Base-by-base conservation (phyloP, 495 filamentous ascomycete species). In the Aspergillus kassunensis region DNA sequence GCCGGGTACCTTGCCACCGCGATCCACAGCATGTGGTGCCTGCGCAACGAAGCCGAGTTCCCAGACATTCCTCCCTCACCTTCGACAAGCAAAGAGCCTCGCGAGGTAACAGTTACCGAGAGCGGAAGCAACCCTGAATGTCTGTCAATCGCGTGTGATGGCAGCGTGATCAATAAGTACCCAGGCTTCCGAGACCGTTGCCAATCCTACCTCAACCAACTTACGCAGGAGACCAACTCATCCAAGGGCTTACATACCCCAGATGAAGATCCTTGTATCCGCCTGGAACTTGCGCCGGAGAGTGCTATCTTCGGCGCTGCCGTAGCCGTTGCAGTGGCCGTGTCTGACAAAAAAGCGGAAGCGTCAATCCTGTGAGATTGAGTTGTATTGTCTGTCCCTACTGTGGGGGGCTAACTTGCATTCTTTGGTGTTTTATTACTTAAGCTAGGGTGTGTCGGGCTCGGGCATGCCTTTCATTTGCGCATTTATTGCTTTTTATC, bases 1-100 rank as follows among this genome's bases (percentile, higher is more conserved):
- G 77, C 81, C 0, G 81, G 74, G 10, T 86, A 84, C 57, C 68
- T 86, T n/a, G 79, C 84, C 6, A 79, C 80, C 0, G 81, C 77
- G 25, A 78, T 86, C 23, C 81, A 87, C 63, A 82, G 83, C 53
- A 77, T 87, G 56, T 84, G 81, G 71, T 71, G 69, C 12, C 63
- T 87, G 20, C 73, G 74, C 40, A 79, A 76, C 33, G 69, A 72
- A 7, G 69, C 74, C 10, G 80, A 84, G 42, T 65, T 61, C 47
- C 58, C 64, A 16, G 11, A 44, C 13, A 11, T 53, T 19, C 40
- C 59, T 16, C 36, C 59, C 5, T 57, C 63, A n/a, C 66, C 64
- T 6, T 44, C 55, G 0, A 55, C 67, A 11, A 50, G 45, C 35
- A 74, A 74, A 43, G 68, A 71, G 31, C 46, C 55, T 2, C 61